Conservation (phyloP, 305 asterid genomes). For the Andrographis paniculata region DNA sequence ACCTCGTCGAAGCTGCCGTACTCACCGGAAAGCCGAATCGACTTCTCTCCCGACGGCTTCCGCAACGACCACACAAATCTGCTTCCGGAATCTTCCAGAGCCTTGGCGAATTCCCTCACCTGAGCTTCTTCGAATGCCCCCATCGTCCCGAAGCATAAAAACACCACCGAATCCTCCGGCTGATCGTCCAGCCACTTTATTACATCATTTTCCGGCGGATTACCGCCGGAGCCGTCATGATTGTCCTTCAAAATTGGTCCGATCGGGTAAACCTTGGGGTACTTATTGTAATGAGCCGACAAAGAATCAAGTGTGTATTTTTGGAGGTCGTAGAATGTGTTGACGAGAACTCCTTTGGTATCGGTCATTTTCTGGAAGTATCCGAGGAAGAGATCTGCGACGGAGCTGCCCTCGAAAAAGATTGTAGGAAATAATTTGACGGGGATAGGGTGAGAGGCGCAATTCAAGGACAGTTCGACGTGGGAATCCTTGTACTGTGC, state of each 20-base stretch:
- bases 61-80: constrained; percentile 56
- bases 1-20: constrained; percentile 23
- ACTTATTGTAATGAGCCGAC: not conserved
- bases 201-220: constrained; percentile 15
- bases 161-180: constrained; percentile 42
- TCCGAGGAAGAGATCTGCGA: constrained; percentile 9
- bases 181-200: constrained; percentile 50
- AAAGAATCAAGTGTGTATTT: constrained; percentile 27
- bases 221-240: not conserved
- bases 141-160: constrained; percentile 50
- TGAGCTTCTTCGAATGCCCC: constrained; percentile 37
- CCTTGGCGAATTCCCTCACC: constrained; percentile 39
- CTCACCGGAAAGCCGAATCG: constrained; percentile 18
- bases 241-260: constrained; percentile 35
- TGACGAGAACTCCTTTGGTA: constrained; percentile 41
- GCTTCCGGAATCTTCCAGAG: constrained; percentile 31
- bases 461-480: constrained; percentile 12
- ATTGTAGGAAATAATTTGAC: constrained; percentile 24
- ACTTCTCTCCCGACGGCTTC: constrained; percentile 19
- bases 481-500: constrained; percentile 19
- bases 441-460: constrained; percentile 26
- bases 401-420: constrained; percentile 2
- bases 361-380: constrained; percentile 19
- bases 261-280: constrained; percentile 35
- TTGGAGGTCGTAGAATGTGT: constrained; percentile 53